Evolutionary conservation across 1,284 basidiomycete genomes (phyloP), one percentile per base, ranked within the genome.

Genomic region (Agroathelia rolfsii): DNA sequence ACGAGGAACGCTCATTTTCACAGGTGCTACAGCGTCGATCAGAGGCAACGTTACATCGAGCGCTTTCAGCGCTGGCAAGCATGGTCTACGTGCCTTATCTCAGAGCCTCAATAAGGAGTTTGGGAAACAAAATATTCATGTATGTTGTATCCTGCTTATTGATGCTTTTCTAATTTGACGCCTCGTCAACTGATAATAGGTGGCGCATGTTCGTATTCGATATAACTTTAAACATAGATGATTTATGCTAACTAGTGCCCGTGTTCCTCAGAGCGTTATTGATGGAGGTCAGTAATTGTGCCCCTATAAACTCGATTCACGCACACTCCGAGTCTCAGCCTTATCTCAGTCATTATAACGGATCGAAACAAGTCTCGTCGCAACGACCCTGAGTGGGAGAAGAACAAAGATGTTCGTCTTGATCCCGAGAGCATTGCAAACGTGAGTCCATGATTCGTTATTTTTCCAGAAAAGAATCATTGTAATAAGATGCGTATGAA

Each of bases 71-170:
- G 72, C 75, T 3, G 72, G 74, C 3, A 87, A 86, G 55, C 71
- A 70, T 37, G 82, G 68, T 2, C 38, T 74, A 39, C 59, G 83
- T 21, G 76, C 76, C 0, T 54, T 87, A 29, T 71, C 72, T 8
- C 82, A 87, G 61, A 82, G 79, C 38, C 55, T 87, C 49, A 72
- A 72, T 18, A 83, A 86, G 52, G 84, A 87, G 48, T 87, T 85
- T 47, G 76, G 76, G 11, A 75, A 76, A 48, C 58, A 85, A 39
- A 82, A 84, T 43, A 84, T 87, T 34, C 81, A 87, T 54, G 80
- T 77, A 10, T 32, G 64, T 53, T 11, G 27, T 28, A 24, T 16
- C 21, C 26, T 24, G 17, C 34, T 30, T 25, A 4, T 34, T 21
- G 27, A 9, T n/a, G 25, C 16, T 21, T 18, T 9, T 25, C 3